Conservation (phyloP, 805 yeast species). For the Huiozyma naganishii region DNA sequence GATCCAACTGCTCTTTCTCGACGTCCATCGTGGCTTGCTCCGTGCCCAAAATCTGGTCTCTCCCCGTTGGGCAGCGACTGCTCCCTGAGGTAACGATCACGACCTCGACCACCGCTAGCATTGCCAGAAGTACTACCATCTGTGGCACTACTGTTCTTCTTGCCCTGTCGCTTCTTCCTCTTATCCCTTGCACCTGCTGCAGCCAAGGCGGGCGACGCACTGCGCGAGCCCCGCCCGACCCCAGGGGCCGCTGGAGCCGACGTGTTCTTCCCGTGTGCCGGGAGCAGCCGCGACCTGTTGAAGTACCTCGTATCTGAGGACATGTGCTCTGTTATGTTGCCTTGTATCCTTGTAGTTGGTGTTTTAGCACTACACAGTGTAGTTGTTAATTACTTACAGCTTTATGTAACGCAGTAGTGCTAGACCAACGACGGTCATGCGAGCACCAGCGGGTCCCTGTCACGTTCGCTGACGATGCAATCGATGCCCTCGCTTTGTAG, state of each 20-base stretch:
- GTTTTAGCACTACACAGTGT: not conserved
- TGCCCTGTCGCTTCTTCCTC: not conserved
- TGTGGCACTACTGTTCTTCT: slow-evolving; percentile 1
- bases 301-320: slow-evolving; percentile 26
- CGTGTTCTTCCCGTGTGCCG: slow-evolving; percentile 18
- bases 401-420: not conserved
- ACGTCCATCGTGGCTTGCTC: not conserved
- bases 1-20: not conserved
- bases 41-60: slow-evolving; percentile 24
- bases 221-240: not conserved
- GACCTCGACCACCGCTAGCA: no score
- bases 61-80: slow-evolving; percentile 26
- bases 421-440: not conserved
- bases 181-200: not conserved
- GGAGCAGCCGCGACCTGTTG: slow-evolving; percentile 23
- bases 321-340: slow-evolving; percentile 9
- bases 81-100: slow-evolving; percentile 2
- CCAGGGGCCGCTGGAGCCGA: not conserved
- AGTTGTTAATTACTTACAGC: not conserved
- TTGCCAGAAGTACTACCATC: slow-evolving; percentile 10
- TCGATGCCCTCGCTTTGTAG: slow-evolving; percentile 36
- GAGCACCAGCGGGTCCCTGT: slow-evolving; percentile 48
- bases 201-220: not conserved
- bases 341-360: no score
- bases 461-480: slow-evolving; percentile 43